phyloP scores from a whole-genome alignment of 1,139 yeast species.

The Kluyveromyces sp. region DNA sequence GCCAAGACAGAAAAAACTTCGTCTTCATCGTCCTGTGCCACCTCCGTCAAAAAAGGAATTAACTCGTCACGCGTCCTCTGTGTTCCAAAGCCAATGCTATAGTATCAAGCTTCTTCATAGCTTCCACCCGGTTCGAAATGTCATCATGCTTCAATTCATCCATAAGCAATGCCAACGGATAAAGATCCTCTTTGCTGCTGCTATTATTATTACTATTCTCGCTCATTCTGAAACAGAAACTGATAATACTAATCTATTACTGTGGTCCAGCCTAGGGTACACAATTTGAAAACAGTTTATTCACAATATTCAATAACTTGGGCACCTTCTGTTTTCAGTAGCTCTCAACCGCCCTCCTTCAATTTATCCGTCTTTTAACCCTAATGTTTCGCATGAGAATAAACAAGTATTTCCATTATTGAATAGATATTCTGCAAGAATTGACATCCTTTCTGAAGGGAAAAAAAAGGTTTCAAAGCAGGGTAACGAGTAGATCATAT shows the following conservation, averaged over 20 bases:
- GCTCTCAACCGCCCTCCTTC: too few species aligned
- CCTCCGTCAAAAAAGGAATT: constrained; percentile 82
- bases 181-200: constrained; percentile 45
- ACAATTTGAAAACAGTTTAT: too few species aligned
- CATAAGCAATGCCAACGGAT: constrained; percentile 92
- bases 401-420: background rate
- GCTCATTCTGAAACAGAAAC: background rate
- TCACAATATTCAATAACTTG: too few species aligned
- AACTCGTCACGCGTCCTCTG: constrained; percentile 86
- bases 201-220: background rate
- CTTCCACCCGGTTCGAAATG: constrained; percentile 85
- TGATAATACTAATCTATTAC: too few species aligned
- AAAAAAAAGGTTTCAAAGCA: background rate
- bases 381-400: background rate
- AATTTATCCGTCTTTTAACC: background rate
- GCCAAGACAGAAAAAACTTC: constrained; percentile 94
- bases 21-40: constrained; percentile 97
- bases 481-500: background rate
- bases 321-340: too few species aligned
- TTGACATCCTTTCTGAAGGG: too few species aligned
- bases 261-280: too few species aligned
- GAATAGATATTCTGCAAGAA: too few species aligned
- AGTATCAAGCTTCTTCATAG: constrained; percentile 90
- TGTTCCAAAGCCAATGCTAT: constrained; percentile 90
- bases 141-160: constrained; percentile 96